Evolutionary conservation across 2,329 filamentous ascomycete species (phyloP).

Genomic region (Colletotrichum chlorophyti): DNA sequence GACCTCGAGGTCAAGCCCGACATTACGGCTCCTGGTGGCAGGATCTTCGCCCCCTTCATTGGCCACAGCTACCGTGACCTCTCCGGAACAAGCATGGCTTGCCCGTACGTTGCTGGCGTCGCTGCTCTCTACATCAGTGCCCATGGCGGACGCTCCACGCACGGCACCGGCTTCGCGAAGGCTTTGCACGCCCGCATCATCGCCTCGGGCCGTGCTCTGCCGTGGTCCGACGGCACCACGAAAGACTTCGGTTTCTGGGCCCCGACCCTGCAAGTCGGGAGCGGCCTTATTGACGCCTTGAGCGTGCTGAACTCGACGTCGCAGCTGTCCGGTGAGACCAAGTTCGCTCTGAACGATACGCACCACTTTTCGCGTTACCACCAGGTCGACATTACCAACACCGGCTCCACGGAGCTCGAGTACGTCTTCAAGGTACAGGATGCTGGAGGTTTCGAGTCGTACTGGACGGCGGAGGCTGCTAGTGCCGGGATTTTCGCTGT

Average conservation of each 20-base stretch:
- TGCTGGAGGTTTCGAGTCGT: constrained; percentile 43
- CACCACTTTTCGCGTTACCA: constrained; percentile 39
- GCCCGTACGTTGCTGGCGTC: constrained; percentile 59
- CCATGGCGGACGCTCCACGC: constrained; percentile 46
- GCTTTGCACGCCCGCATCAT: constrained; percentile 26
- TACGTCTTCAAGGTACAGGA: constrained; percentile 40
- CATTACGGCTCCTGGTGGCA: constrained; percentile 54
- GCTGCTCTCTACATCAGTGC: constrained; percentile 52
- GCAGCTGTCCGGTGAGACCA: constrained; percentile 44
- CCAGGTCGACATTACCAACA: constrained; percentile 42
- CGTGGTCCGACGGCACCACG: constrained; percentile 17
- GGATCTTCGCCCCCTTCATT: constrained; percentile 57
- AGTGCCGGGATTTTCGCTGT: not conserved
- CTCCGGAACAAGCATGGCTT: constrained; percentile 63
- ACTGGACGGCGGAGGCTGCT: constrained; percentile 17
- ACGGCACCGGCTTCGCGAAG: constrained; percentile 33
- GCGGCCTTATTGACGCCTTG: constrained; percentile 44
- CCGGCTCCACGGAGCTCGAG: constrained; percentile 38
- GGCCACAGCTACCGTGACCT: constrained; percentile 51
- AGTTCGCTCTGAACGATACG: constrained; percentile 50
- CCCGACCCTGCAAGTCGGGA: constrained; percentile 47
- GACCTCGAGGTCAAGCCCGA: constrained; percentile 59
- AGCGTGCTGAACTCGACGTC: constrained; percentile 12
- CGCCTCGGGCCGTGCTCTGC: constrained; percentile 23
- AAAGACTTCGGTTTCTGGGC: constrained; percentile 34